Evolutionary conservation across 1,139 yeast genomes (phyloP).

Genomic region (Blastobotrys elegans): DNA sequence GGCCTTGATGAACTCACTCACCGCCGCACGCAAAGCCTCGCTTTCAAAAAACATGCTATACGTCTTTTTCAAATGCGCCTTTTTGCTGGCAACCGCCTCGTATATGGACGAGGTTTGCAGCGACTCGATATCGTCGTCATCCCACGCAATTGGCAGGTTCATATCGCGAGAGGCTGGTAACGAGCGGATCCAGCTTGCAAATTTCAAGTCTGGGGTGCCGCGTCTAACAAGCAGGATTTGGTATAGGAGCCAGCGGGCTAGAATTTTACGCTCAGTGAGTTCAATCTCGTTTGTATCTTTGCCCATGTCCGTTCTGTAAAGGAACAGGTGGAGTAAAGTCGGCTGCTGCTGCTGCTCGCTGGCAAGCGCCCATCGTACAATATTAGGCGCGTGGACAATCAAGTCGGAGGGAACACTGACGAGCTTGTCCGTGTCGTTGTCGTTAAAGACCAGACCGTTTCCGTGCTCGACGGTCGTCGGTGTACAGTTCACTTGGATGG

Average conservation of each 20-base stretch:
- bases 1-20: constrained; percentile 20
- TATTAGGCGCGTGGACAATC: constrained; percentile 19
- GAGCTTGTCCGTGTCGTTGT: constrained; percentile 7
- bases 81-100: constrained; percentile 30
- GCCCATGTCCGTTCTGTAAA: constrained; percentile 19
- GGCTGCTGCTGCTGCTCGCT: too few species aligned
- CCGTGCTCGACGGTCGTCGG: constrained; percentile 16
- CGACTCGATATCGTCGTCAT: constrained; percentile 25
- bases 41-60: constrained; percentile 24
- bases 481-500: constrained; percentile 14
- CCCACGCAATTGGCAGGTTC: constrained; percentile 32
- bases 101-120: constrained; percentile 29
- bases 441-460: constrained; percentile 16
- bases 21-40: constrained; percentile 17
- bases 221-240: constrained; percentile 21
- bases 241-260: constrained; percentile 23
- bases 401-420: constrained; percentile 24
- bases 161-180: constrained; percentile 30
- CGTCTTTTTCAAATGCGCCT: constrained; percentile 23
- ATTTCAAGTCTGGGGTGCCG: constrained; percentile 22
- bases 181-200: constrained; percentile 23
- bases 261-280: constrained; percentile 22
- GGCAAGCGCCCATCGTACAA: constrained; percentile 18
- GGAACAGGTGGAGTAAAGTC: constrained; percentile 17
- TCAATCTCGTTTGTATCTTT: constrained; percentile 14